Percentiles rank a stretch among this genome's conserved stretches.
Conservation (phyloP, 2,329 filamentous ascomycete genomes). For the Hypocreales sp. region DNA sequence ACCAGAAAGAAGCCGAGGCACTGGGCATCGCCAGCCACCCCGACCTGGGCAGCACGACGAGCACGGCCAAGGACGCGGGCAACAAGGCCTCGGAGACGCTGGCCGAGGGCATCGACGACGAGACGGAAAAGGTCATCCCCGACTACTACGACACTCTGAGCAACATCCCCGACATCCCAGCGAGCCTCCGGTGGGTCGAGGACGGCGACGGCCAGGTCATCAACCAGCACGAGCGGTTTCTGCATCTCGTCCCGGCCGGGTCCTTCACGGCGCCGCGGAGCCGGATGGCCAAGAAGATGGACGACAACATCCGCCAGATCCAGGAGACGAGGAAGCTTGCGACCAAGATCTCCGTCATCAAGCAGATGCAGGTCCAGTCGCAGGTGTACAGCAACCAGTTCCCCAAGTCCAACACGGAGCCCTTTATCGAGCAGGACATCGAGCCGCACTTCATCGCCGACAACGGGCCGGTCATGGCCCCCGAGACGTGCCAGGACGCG, state of each 20-base stretch:
- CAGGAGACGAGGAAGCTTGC: slow-evolving; percentile 94
- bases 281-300: slow-evolving; percentile 62
- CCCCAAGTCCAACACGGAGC: slow-evolving; percentile 83
- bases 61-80: slow-evolving; percentile 27
- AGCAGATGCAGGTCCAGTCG: slow-evolving; percentile 97
- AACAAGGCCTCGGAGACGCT: slow-evolving; percentile 54
- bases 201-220: slow-evolving; percentile 81
- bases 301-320: slow-evolving; percentile 85
- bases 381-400: slow-evolving; percentile 98
- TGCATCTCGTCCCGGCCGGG: slow-evolving; percentile 60
- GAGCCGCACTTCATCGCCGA: slow-evolving; percentile 82
- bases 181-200: slow-evolving; percentile 72
- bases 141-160: slow-evolving; percentile 89
- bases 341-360: slow-evolving; percentile 92
- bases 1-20: slow-evolving; percentile 54
- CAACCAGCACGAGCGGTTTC: slow-evolving; percentile 72
- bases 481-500: slow-evolving; percentile 66
- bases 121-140: slow-evolving; percentile 70
- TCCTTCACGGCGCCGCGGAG: slow-evolving; percentile 63
- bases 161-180: slow-evolving; percentile 69
- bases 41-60: slow-evolving; percentile 19
- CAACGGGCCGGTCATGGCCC: slow-evolving; percentile 74
- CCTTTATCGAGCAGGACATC: slow-evolving; percentile 75
- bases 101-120: slow-evolving; percentile 87
- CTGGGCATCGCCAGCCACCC: slow-evolving; percentile 22